Conservation (phyloP, 1,284 basidiomycete genomes). For the Cryptococcus sp. region DNA sequence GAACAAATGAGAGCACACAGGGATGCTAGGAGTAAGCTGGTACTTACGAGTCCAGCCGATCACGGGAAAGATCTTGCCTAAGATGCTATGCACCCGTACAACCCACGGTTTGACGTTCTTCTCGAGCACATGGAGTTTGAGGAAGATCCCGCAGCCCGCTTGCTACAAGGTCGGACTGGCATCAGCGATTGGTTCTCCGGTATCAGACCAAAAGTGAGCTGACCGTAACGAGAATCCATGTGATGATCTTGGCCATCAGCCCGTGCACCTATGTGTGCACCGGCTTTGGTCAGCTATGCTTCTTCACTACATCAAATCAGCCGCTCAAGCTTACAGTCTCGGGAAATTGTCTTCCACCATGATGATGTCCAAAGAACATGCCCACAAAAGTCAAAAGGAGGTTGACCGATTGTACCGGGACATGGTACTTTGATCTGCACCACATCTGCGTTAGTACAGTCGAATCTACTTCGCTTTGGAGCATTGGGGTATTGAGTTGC, state of each 20-base stretch:
- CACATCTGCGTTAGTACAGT: background rate
- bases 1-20: background rate
- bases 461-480: background rate
- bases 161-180: conserved; percentile 56
- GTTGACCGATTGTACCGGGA: conserved; percentile 74
- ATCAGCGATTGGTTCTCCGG: background rate
- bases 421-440: conserved; percentile 68
- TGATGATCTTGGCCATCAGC: conserved; percentile 67
- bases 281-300: background rate
- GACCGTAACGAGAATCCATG: conserved; percentile 62
- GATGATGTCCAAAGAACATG: conserved; percentile 76
- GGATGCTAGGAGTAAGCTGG: background rate
- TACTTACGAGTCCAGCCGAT: conserved; percentile 82
- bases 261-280: conserved; percentile 59
- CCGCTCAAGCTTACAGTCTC: conserved; percentile 56
- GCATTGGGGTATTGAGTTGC: background rate
- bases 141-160: conserved; percentile 76
- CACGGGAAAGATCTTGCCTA: conserved; percentile 84
- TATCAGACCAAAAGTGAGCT: conserved; percentile 2
- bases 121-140: conserved; percentile 90
- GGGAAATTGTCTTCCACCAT: conserved; percentile 72
- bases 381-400: conserved; percentile 70
- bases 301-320: background rate
- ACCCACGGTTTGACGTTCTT: conserved; percentile 71
- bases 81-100: conserved; percentile 71